A percentile compares a stretch with the other conserved stretches of the same genome.
Conservation (phyloP, 352 stramenopile genomes). For the Phytophthora hibernalis region DNA sequence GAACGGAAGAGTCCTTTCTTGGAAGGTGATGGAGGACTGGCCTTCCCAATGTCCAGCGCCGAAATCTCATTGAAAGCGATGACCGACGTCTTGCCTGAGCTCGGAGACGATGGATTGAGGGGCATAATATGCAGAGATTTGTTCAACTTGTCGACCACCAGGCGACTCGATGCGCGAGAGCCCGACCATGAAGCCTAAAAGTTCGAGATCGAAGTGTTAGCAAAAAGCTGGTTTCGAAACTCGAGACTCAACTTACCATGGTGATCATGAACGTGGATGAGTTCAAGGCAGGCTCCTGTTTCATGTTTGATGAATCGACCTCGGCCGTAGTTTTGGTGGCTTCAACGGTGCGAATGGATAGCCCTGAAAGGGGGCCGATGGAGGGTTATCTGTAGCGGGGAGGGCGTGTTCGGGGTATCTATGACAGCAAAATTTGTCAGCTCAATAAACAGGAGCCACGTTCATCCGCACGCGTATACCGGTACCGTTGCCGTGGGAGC, state of each 20-base stretch:
- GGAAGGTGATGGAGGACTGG: conserved; percentile 8
- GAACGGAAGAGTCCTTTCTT: conserved; percentile 42
- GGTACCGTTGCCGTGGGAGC: not conserved
- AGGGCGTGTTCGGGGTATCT: not conserved
- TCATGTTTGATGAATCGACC: not conserved
- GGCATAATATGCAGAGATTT: conserved; percentile 37
- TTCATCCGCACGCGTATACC: not conserved
- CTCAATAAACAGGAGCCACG: too few species aligned
- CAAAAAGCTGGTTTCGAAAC: not conserved
- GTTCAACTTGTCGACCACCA: conserved; percentile 38
- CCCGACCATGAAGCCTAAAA: conserved; percentile 54
- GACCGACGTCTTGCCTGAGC: conserved; percentile 28
- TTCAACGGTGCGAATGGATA: conserved; percentile 39
- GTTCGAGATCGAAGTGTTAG: not conserved
- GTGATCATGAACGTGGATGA: conserved; percentile 54
- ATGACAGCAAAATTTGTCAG: not conserved
- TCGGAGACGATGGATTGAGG: conserved; percentile 42
- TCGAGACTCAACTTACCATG: conserved; percentile 39
- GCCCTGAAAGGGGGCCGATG: conserved; percentile 4
- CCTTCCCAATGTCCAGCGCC: conserved; percentile 32
- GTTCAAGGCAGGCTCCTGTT: not conserved
- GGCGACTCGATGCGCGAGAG: conserved; percentile 42
- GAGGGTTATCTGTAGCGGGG: not conserved
- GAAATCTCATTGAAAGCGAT: conserved; percentile 48
- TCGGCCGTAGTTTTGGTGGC: conserved; percentile 9